phyloP scores from a whole-genome alignment of 1,139 yeast genomes.

The Yamadazyma sp. region DNA sequence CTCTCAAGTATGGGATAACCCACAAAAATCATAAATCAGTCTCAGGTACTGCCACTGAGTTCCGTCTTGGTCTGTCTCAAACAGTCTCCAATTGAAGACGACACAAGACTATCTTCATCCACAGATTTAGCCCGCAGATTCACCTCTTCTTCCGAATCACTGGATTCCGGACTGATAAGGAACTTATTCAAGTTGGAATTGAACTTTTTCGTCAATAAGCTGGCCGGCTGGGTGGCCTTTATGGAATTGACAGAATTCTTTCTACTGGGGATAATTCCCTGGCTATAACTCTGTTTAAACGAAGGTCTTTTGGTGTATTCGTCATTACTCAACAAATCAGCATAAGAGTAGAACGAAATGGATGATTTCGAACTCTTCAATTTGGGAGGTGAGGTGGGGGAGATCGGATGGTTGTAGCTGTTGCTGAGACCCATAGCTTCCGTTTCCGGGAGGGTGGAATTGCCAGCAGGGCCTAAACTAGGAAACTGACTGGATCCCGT shows the following conservation, averaged over 20 bases:
- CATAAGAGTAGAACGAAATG: slow-evolving; percentile 72
- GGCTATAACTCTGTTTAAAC: slow-evolving; percentile 33
- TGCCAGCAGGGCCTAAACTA: not conserved
- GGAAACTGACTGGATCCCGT: slow-evolving; percentile 2
- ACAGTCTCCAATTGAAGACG: slow-evolving; percentile 42
- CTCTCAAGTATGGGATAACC: not conserved
- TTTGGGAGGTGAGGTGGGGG: slow-evolving; percentile 40
- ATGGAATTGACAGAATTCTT: slow-evolving; percentile 13
- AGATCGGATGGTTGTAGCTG: slow-evolving; percentile 13
- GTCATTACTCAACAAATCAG: slow-evolving; percentile 71
- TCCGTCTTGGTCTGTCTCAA: slow-evolving; percentile 40
- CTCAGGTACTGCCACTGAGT: slow-evolving; percentile 17
- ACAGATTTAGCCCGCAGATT: slow-evolving; percentile 8
- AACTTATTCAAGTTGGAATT: slow-evolving; percentile 21
- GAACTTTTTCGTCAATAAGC: slow-evolving; percentile 12
- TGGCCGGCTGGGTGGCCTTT: slow-evolving; percentile 5
- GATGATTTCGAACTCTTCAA: slow-evolving; percentile 47
- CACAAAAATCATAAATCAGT: not conserved
- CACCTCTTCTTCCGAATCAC: slow-evolving; percentile 25
- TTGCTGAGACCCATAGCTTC: slow-evolving; percentile 4
- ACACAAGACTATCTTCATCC: slow-evolving; percentile 35
- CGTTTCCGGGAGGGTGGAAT: not conserved
- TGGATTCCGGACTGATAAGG: slow-evolving; percentile 30
- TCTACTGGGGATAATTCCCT: slow-evolving; percentile 29
- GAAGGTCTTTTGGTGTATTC: slow-evolving; percentile 62